A percentile compares a stretch with the other conserved stretches of the same genome.
Conservation (phyloP, 148 eudicot genomes). For the Persicaria maculosa region DNA sequence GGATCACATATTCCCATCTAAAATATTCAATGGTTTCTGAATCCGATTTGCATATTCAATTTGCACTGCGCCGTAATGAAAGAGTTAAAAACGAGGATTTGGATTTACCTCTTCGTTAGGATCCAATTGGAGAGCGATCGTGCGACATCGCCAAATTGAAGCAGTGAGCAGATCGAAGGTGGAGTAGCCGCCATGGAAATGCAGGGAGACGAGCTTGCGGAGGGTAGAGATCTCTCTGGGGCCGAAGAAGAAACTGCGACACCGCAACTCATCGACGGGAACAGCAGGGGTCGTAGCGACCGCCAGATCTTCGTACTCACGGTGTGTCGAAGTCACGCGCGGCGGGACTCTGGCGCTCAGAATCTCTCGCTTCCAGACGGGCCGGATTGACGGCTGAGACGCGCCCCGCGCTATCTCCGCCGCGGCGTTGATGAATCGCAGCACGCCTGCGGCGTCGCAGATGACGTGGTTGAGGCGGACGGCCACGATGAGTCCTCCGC, state of each 20-base stretch:
- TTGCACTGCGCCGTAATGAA: neutral
- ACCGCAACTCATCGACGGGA: constrained; percentile 1
- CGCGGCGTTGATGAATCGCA: constrained; percentile 11
- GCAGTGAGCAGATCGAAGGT: constrained; percentile 23
- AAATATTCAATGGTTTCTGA: neutral
- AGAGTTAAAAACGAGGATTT: neutral
- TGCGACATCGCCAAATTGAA: constrained; percentile 29
- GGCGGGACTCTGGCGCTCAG: constrained; percentile 17
- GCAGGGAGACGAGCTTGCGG: constrained; percentile 1
- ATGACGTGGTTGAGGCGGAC: constrained; percentile 21
- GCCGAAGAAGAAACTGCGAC: constrained; percentile 15
- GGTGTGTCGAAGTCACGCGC: constrained; percentile 11
- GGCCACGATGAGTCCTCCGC: constrained; percentile 20
- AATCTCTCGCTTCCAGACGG: constrained; percentile 18
- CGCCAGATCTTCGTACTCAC: constrained; percentile 9
- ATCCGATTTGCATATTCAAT: neutral
- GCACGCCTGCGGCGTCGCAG: constrained; percentile 9
- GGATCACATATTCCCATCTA: neutral
- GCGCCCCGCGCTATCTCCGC: constrained; percentile 16
- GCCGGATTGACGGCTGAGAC: constrained; percentile 2
- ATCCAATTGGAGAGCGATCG: constrained; percentile 17
- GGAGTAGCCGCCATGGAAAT: constrained; percentile 2
- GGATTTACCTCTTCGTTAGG: constrained; percentile 16
- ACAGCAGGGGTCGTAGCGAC: neutral
- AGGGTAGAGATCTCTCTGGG: constrained; percentile 9